Conservation (phyloP, 371 early-diverging fungal species). For the Blakeslea trispora region DNA sequence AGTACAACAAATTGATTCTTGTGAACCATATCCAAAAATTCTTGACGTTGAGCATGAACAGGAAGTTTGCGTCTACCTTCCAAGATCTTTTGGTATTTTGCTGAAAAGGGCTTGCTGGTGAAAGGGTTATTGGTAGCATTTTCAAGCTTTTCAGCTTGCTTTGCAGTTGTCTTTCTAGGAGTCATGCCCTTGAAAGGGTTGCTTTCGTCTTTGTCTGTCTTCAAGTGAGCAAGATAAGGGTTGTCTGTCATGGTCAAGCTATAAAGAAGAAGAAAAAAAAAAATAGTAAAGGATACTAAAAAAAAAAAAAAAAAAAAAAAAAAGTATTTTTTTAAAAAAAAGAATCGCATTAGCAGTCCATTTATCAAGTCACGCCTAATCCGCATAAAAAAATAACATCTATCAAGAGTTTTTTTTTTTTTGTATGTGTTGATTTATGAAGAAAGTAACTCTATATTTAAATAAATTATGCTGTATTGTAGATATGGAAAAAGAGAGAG, state of each 20-base stretch:
- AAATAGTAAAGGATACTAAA: background rate
- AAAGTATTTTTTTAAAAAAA: background rate
- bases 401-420: too few species aligned
- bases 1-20: constrained; percentile 64
- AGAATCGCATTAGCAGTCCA: too few species aligned
- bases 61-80: constrained; percentile 61
- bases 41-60: constrained; percentile 60
- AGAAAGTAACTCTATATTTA: too few species aligned
- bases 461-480: too few species aligned
- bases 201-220: constrained; percentile 35
- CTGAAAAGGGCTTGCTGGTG: constrained; percentile 76
- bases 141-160: constrained; percentile 73
- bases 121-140: constrained; percentile 78
- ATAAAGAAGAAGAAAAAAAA: background rate
- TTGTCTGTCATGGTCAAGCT: constrained; percentile 50
- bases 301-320: constrained; percentile 4
- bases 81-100: constrained; percentile 74
- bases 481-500: too few species aligned
- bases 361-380: too few species aligned
- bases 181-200: constrained; percentile 49
- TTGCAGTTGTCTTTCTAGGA: constrained; percentile 72
- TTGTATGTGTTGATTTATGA: too few species aligned
- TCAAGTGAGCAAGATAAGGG: constrained; percentile 65
- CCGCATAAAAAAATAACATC: too few species aligned
- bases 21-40: constrained; percentile 61